Base-by-base conservation (phyloP, 495 filamentous ascomycete species). In the Penicillium canescens region DNA sequence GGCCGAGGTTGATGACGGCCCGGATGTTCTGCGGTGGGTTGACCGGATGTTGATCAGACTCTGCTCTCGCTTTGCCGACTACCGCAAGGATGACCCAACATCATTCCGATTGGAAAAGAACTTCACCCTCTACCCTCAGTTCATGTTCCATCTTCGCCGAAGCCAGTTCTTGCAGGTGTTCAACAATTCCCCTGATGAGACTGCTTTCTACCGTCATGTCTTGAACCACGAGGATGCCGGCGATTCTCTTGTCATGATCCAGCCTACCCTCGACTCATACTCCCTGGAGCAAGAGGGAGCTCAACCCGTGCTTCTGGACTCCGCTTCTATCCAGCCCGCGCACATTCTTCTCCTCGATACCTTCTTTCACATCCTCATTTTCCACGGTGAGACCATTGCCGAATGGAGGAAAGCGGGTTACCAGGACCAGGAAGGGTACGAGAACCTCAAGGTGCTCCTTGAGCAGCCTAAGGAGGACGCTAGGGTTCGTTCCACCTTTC, bases 341-440 rank as follows among this genome's bases (percentile, higher is more conserved):
- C 93, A 96, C 55, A 92, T 98, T 55, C 84, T 99, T 42, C 85
- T 99, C 11, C 85, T 99, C 35, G 95, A 99, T 62, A 97, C 92
- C 13, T 99, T 98, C 78, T 99, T 99, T 86, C 95, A 98, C 68
- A 98, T 99, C 55, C 85, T 99, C 46, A 99, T 99, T 57, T 98
- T 97, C 83, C 90, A 98, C 65, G 95, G 95, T 43, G 94, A 98
- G 76, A 98, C 92, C 3, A 88, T 98, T 67, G 95, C 95, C 1
- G 91, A 97, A 66, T 99, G 95, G 95, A 87, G 92, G 61, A 98
- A 99, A 73, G 91, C 91, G 13, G 95, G 95, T 3, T 99, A 98
- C 62, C 95, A 99, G 51, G 93, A 98, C 2, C 92, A 97, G 71
- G 94, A 98, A 62, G 95, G 93, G 38, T 99, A 99, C 62, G 95